Evolutionary conservation across 2,329 filamentous ascomycete species (phyloP), one percentile per base, ranked within the genome.

Genomic region (Podosphaera aphanis): DNA sequence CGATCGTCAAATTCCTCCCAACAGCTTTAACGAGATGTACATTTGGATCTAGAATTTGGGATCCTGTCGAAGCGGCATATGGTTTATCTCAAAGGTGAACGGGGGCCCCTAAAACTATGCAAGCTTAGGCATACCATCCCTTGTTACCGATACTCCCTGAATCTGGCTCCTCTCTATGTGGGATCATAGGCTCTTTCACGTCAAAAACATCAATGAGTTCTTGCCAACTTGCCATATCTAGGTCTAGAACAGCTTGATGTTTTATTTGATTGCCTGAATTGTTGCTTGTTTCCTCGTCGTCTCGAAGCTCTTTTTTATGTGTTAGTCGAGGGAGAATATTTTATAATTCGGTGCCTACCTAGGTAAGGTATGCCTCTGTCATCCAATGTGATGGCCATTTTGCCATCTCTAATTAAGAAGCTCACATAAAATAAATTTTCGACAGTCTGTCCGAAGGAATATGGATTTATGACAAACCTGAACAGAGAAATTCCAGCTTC

Each of bases 371-470:
- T 64, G 1, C 72, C 77, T 49, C 79, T 64, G 11, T 75, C 69
- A 56, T 94, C 86, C 47, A 75, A 71, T 2, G 73, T 67, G n/a
- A 98, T 69, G 29, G 74, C 74, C 5, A 85, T 73, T 49, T 72
- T 74, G 10, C 85, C 85, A 62, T 98, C 90, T 48, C 83, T 76
- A 49, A 95, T 84, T 49, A 98, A 64, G 57, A 98, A 98, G 59
- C 83, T 92, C 53, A 93, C 74, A 59, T 95, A 95, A 61, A 98
- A 98, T 55, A 98, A 68, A 55, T 98, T 98, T 60, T 98, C 90
- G 5, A 98, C 77, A 0, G 85, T 93, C 61, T 98, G 90, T 0
- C 83, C 83, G 56, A 95, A 98, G 0, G 84, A 93, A 35, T 66
- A 66, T 0, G 90, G 90, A 54, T 98, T 93, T 51, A 95, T 72